Base-by-base conservation (phyloP, 345 rosid species). In the Eucalyptus decipiens region DNA sequence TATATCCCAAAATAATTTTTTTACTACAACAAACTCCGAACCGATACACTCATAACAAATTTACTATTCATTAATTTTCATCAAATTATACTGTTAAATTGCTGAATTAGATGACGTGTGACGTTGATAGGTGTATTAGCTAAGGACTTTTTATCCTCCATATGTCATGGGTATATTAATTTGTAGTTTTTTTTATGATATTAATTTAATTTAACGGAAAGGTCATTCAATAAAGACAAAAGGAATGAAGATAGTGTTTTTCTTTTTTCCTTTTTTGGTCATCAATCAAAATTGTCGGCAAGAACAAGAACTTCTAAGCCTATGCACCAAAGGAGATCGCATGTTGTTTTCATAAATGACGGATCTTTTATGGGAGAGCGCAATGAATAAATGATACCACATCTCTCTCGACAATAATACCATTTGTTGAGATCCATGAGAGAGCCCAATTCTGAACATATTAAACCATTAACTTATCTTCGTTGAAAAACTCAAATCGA, bases 41-140 rank as follows among this genome's bases (percentile, higher is more conserved):
- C 2, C 0, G 0, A 0, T 24, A 56, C 1, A 56, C 0, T 24
- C 0, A 0, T 56, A 24, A 56, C 30, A 56, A 56, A 9, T 56
- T 56, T 56, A 23, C 1, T 26, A 23, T 56, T 26, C 3, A 23
- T 56, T 56, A 56, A 56, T 24, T 56, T 5, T 0, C 0, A 0
- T 24, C 13, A 56, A 56, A 52, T 52, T 52, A 18, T 52, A 52
- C 4, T 3, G 0, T 52, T 0, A 17, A 52, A 56, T 56, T 56
- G 0, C 0, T 24, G 1, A 56, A 0, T 56, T 0, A 1, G 2
- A 56, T 56, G 1, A 56, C 62, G 24, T 0, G 13, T 56, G 6
- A 24, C 6, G 2, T 56, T 56, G 0, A 56, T 56, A 23, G 1
- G 3, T 23, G 6, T 56, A 24, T 0, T 26, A 56, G 0, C 6